Evolutionary conservation across 768 basidiomycete genomes (phyloP).

Genomic region (Lyophyllum semitale): DNA sequence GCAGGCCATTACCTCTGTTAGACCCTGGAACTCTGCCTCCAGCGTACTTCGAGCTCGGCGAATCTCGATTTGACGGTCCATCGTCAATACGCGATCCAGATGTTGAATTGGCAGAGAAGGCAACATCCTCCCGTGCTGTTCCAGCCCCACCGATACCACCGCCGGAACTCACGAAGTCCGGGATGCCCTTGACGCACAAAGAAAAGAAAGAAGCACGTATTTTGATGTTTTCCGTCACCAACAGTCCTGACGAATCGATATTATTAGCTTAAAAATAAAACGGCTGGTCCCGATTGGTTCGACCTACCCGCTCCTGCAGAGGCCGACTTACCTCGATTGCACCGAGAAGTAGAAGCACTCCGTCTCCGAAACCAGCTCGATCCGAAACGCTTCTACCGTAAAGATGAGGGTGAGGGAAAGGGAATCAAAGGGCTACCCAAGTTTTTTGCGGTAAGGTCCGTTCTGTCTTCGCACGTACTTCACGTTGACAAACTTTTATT

Average conservation of each 20-base stretch:
- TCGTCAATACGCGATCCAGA: constrained; percentile 63
- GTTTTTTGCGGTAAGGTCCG: constrained; percentile 76
- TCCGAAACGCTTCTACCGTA: constrained; percentile 89
- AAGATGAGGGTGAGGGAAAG: constrained; percentile 83
- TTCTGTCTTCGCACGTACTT: constrained; percentile 1
- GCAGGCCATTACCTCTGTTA: constrained; percentile 63
- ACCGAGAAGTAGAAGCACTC: constrained; percentile 87
- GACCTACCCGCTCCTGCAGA: constrained; percentile 83
- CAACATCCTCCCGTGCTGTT: constrained; percentile 45
- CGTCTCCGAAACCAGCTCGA: constrained; percentile 87
- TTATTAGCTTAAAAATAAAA: constrained; percentile 63
- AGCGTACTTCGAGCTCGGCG: constrained; percentile 62
- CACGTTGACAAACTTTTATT: constrained; percentile 7
- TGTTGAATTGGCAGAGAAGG: constrained; percentile 50
- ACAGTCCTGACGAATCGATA: neutral
- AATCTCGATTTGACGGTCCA: constrained; percentile 42
- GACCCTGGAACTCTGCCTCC: constrained; percentile 65
- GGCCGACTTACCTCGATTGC: constrained; percentile 73
- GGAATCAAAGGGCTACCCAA: constrained; percentile 85
- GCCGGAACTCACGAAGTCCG: constrained; percentile 57
- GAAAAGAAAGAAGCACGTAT: constrained; percentile 66
- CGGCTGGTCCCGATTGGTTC: constrained; percentile 84
- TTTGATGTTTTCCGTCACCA: neutral
- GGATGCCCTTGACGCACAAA: constrained; percentile 71
- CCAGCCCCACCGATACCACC: constrained; percentile 68